Base-by-base conservation (phyloP, 768 basidiomycete genomes). In the Hydnomerulius pinastri region DNA sequence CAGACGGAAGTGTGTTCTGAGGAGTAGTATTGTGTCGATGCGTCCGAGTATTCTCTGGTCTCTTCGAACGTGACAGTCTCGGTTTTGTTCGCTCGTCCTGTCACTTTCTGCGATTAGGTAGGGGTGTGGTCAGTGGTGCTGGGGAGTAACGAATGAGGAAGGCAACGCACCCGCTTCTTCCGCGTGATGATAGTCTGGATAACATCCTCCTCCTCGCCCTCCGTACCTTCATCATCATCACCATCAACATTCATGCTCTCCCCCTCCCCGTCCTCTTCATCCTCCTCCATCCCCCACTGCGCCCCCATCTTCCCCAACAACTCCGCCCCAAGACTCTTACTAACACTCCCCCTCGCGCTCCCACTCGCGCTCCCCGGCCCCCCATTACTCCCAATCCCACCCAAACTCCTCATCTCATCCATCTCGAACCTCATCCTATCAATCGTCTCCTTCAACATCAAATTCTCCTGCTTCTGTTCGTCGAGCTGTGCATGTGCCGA, bases 371-470 rank as follows among this genome's bases (percentile, higher is more conserved):
- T 79, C 12, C 71, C 68, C 0, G n/a, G n/a, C n/a, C 72, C 66
- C 11, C 71, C 72, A 11, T 65, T 62, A 33, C 62, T 66, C 18
- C n/a, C n/a, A n/a, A 69, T 65, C 35, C 56, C 69, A 33, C 71
- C 65, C 40, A 67, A 71, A 45, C 72, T 81, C 33, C 92, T 78
- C 77, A 95, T 81, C 69, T 95, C 92, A 58, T 98, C 94, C 78
- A 98, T 83, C 60, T 98, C 95, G 56, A 87, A 96, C 27, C 91
- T 79, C 81, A 97, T 86, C 40, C 93, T 80, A 65, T 97, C 94
- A 58, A 98, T 98, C 2, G 94, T 97, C 76, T 98, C 95, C 65
- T 96, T 96, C 53, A 98, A 76, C 62, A 92, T 71, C 57, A 96
- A 65, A 61, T 97, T 98, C 75, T 95, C 92, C 61, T 92, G 90